Evolutionary conservation across 306 rosid species (phyloP).

Genomic region (Casuarina cunninghamiana): DNA sequence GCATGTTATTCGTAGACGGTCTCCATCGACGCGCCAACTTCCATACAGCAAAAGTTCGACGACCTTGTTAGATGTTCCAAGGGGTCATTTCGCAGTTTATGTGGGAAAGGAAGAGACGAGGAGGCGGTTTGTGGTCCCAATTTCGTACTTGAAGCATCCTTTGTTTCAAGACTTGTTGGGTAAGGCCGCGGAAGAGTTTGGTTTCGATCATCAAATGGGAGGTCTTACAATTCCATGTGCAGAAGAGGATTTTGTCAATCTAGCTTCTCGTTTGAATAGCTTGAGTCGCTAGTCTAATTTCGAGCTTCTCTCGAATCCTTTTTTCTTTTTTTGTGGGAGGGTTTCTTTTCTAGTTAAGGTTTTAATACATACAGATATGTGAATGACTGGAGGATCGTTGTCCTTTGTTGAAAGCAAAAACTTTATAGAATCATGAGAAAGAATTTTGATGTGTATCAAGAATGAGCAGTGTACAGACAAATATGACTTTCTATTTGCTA

Average conservation of each 20-base stretch:
- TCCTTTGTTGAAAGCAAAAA: neutral
- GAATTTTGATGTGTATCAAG: neutral
- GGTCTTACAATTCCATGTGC: slow-evolving; percentile 45
- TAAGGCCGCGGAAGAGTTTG: slow-evolving; percentile 43
- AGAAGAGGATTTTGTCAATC: slow-evolving; percentile 32
- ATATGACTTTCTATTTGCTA: neutral
- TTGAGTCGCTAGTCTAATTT: neutral
- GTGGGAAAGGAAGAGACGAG: slow-evolving; percentile 30
- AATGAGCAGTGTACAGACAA: neutral
- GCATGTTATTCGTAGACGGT: slow-evolving; percentile 21
- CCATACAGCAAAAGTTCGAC: neutral
- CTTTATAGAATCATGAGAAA: neutral
- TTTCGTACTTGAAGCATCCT: slow-evolving; percentile 46
- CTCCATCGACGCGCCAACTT: slow-evolving; percentile 24
- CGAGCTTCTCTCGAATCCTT: neutral
- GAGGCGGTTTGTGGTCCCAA: slow-evolving; percentile 47
- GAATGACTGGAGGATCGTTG: neutral
- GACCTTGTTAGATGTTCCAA: slow-evolving; percentile 28
- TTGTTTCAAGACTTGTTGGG: slow-evolving; percentile 41
- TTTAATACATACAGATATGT: neutral
- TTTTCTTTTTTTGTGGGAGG: neutral
- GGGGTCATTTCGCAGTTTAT: slow-evolving; percentile 49
- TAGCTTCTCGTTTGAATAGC: slow-evolving; percentile 31
- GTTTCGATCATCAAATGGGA: slow-evolving; percentile 37
- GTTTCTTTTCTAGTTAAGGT: no score